phyloP scores from a whole-genome alignment of 176 grass and related monocot genomes.

The Rhipidocladum racemiflorum region DNA sequence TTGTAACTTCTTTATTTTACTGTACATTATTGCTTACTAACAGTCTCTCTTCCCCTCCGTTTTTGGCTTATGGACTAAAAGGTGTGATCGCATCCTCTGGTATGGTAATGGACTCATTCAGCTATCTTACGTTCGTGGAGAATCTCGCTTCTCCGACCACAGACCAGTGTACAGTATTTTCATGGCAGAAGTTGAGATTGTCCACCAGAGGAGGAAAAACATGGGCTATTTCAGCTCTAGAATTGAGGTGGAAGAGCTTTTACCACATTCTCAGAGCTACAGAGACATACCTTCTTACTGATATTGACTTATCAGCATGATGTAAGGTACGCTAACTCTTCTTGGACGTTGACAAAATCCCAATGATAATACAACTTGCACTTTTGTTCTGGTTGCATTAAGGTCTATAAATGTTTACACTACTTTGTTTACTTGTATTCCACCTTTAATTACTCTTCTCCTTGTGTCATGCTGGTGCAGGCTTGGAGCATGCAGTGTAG shows the following conservation, averaged over 20 bases:
- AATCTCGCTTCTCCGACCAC: constrained; percentile 88
- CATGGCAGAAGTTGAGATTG: constrained; percentile 68
- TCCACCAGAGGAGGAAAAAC: constrained; percentile 55
- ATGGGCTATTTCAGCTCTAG: constrained; percentile 66
- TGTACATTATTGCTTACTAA: neutral
- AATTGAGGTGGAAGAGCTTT: constrained; percentile 85
- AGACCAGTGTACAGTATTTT: constrained; percentile 83
- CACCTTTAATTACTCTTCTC: constrained; percentile 11
- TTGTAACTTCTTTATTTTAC: neutral
- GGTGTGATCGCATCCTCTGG: constrained; percentile 92
- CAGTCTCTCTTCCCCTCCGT: neutral
- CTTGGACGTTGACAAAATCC: neutral
- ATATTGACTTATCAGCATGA: constrained; percentile 22
- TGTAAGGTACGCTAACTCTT: constrained; percentile 39
- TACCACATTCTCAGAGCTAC: constrained; percentile 62
- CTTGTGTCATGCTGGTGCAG: neutral
- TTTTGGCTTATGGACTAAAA: constrained; percentile 28
- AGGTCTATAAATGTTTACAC: constrained; percentile 7
- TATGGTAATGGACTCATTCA: constrained; percentile 68
- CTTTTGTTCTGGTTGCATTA: neutral
- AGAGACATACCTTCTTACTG: constrained; percentile 55
- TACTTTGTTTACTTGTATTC: neutral
- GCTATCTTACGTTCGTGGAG: constrained; percentile 68
- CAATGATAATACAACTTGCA: neutral
- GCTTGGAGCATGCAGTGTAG: constrained; percentile 11